Conservation (phyloP, 371 early-diverging fungal genomes). For the Actinomucor elegans region DNA sequence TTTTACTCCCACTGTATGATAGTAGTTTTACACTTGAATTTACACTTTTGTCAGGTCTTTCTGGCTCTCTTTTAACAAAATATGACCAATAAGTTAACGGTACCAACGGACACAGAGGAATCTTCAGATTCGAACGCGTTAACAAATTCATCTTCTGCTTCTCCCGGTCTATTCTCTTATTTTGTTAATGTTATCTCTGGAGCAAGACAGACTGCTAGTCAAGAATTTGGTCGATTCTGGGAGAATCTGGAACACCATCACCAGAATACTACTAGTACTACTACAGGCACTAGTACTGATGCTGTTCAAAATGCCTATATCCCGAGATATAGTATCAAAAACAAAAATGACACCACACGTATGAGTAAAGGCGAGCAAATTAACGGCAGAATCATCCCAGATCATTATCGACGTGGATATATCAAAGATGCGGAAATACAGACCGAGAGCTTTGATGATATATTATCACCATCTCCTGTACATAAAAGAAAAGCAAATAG, state of each 20-base stretch:
- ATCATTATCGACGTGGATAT: background rate
- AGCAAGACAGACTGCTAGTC: conserved; percentile 19
- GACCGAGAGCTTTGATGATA: conserved; percentile 12
- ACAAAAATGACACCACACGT: background rate
- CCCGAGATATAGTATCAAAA: no score
- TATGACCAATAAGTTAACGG: no score
- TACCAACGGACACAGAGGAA: no score
- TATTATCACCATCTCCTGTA: background rate
- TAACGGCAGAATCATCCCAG: conserved; percentile 13
- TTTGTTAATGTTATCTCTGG: conserved; percentile 11
- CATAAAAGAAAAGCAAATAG: background rate
- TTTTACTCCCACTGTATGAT: no score
- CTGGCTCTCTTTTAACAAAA: no score
- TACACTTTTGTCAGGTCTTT: no score
- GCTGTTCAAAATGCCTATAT: background rate
- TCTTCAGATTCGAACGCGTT: no score
- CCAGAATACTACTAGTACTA: background rate
- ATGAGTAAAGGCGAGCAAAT: background rate
- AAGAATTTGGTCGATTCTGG: conserved; percentile 20
- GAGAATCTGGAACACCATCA: conserved; percentile 1
- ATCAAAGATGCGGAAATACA: conserved; percentile 13
- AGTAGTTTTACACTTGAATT: no score
- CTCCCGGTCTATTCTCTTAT: background rate
- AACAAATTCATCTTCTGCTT: no score
- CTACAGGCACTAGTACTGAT: no score